Evolutionary conservation across 1,139 yeast genomes (phyloP).

Genomic region (Debaryomyces udenii): DNA sequence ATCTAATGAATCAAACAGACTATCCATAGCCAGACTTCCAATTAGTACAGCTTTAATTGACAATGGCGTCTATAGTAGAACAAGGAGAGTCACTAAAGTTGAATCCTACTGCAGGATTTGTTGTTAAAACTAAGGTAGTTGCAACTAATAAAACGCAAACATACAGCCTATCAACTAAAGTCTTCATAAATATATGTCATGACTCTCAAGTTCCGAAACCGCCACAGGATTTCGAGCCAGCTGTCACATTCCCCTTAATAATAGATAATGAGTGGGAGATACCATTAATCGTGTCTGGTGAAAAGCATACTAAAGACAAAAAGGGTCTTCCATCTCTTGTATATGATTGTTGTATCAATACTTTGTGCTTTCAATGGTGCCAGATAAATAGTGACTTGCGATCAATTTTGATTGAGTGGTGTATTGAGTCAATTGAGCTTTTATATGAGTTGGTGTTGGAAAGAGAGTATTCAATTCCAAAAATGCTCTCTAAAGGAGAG

Average conservation of each 20-base stretch:
- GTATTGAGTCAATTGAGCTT: conserved; percentile 69
- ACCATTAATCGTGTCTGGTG: conserved; percentile 70
- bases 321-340: conserved; percentile 67
- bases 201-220: conserved; percentile 63
- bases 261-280: conserved; percentile 82
- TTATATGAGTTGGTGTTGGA: conserved; percentile 42
- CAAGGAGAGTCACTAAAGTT: conserved; percentile 23
- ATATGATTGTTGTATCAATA: conserved; percentile 75
- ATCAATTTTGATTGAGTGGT: conserved; percentile 58
- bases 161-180: conserved; percentile 52
- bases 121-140: conserved; percentile 59
- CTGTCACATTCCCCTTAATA: conserved; percentile 62
- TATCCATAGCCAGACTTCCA: too few relatives aligned
- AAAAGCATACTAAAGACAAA: conserved; percentile 63
- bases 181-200: conserved; percentile 79
- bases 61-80: conserved; percentile 22
- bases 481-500: conserved; percentile 63
- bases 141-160: conserved; percentile 28
- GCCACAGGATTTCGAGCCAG: conserved; percentile 53
- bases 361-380: conserved; percentile 63
- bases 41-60: background rate
- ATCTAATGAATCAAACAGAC: conserved; percentile 1
- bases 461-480: conserved; percentile 56
- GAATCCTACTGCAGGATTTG: conserved; percentile 63
- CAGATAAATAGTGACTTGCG: conserved; percentile 54